A percentile compares a stretch with the other conserved stretches of the same genome.
phyloP scores from a whole-genome alignment of 1,284 basidiomycete species.

The Moesziomyces sp. region DNA sequence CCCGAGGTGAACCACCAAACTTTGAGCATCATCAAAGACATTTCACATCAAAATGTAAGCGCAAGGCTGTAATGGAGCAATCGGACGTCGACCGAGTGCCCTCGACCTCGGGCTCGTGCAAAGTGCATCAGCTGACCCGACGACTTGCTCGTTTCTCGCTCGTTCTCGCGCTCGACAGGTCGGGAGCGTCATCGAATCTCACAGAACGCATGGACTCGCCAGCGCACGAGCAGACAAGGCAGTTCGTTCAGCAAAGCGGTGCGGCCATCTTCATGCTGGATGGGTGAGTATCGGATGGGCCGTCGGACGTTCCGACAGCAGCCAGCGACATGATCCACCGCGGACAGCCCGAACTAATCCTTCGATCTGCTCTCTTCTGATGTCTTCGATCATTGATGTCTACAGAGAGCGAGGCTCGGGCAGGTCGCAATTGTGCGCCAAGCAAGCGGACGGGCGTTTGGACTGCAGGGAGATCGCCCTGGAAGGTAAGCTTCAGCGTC shows the following conservation, averaged over 20 bases:
- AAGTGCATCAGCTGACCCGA: too few relatives aligned
- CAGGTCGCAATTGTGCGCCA: slow-evolving; percentile 40
- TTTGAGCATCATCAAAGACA: neutral
- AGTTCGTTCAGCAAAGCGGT: slow-evolving; percentile 33
- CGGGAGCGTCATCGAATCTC: slow-evolving; percentile 44
- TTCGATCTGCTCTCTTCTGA: neutral
- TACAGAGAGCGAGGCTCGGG: slow-evolving; percentile 41
- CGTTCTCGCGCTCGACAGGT: slow-evolving; percentile 12
- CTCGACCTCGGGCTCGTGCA: too few relatives aligned
- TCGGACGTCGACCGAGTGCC: too few relatives aligned
- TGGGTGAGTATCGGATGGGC: slow-evolving; percentile 25
- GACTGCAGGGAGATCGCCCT: slow-evolving; percentile 49
- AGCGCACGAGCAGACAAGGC: slow-evolving; percentile 32
- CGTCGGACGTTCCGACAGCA: slow-evolving; percentile 2
- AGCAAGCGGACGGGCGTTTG: slow-evolving; percentile 34
- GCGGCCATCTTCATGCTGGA: slow-evolving; percentile 43
- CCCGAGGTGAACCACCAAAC: too few relatives aligned
- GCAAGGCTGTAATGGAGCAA: too few relatives aligned
- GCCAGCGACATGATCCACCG: too few relatives aligned
- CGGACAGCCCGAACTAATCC: too few relatives aligned
- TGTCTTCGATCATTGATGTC: neutral
- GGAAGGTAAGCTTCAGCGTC: slow-evolving; percentile 36
- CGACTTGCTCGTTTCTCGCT: too few relatives aligned
- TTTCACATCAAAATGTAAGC: slow-evolving; percentile 1
- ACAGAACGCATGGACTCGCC: slow-evolving; percentile 41